These are phyloP conservation scores for Sphagnurus paluster DNA, from an alignment of 1,284 basidiomycete species.

Conservation along the genomic window DNA sequence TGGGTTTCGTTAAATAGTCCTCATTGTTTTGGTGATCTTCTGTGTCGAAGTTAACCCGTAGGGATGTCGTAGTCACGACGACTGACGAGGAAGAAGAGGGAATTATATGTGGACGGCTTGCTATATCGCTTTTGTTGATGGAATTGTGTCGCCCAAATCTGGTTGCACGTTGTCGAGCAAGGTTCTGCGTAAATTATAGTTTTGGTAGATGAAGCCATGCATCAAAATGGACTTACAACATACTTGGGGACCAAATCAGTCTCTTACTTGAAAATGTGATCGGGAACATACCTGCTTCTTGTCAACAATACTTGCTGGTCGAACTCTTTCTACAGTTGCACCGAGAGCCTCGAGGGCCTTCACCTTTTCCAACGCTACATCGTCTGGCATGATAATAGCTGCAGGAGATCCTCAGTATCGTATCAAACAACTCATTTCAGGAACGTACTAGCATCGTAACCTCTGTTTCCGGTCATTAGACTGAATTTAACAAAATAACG, in stretches of 20 bases:
- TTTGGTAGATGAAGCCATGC: background rate
- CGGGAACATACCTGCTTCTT: constrained; percentile 75
- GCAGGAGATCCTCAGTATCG: constrained; percentile 6
- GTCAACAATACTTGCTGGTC: constrained; percentile 90
- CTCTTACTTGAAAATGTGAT: background rate
- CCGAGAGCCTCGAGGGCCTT: constrained; percentile 84
- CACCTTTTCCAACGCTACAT: constrained; percentile 91
- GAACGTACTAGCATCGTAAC: constrained; percentile 72
- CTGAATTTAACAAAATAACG: background rate
- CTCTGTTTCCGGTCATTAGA: constrained; percentile 41
- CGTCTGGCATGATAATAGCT: constrained; percentile 94
- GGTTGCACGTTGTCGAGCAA: constrained; percentile 75
- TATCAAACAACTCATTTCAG: background rate
- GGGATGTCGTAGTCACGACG: constrained; percentile 58
- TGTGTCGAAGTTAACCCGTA: constrained; percentile 41
- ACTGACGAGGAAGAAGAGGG: constrained; percentile 44
- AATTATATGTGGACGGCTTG: constrained; percentile 27
- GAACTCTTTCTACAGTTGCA: constrained; percentile 82
- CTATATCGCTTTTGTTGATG: constrained; percentile 26
- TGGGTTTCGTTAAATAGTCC: constrained; percentile 47
- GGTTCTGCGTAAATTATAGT: constrained; percentile 61
- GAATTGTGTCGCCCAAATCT: constrained; percentile 62
- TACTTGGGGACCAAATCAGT: constrained; percentile 36
- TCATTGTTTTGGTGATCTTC: constrained; percentile 39
- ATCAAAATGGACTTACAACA: constrained; percentile 44